Conservation (phyloP, 1,284 basidiomycete species). For the Rhodotorula sp. region DNA sequence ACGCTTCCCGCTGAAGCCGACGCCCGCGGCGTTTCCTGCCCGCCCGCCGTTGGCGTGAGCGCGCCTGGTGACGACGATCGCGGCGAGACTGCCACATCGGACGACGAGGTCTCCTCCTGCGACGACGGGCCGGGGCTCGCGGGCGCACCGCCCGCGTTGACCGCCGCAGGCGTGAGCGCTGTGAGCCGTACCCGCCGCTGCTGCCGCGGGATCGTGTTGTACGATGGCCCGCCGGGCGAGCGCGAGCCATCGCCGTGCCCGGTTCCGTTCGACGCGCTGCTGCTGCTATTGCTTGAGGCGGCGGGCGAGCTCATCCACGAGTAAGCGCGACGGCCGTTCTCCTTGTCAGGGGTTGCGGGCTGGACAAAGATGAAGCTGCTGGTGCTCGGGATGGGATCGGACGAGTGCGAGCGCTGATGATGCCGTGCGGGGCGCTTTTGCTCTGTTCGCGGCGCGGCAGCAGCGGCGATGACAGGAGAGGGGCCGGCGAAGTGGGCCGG, state of each 20-base stretch:
- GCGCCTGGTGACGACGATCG: neutral
- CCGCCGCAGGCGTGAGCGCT: constrained; percentile 24
- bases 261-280: neutral
- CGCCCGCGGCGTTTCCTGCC: neutral
- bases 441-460: constrained; percentile 13
- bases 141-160: neutral
- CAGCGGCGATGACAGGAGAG: constrained; percentile 2
- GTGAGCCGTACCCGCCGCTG: constrained; percentile 18
- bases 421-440: constrained; percentile 32
- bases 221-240: neutral
- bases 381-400: constrained; percentile 34
- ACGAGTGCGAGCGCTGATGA: constrained; percentile 41
- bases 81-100: neutral
- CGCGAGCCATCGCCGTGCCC: constrained; percentile 6
- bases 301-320: neutral
- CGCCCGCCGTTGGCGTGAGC: neutral
- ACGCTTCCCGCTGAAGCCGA: neutral
- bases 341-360: constrained; percentile 23
- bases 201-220: constrained; percentile 17
- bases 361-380: constrained; percentile 42
- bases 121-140: constrained; percentile 27
- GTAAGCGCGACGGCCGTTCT: neutral
- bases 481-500: neutral
- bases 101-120: constrained; percentile 26
- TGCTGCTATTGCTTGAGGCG: neutral